phyloP scores from a whole-genome alignment of 495 filamentous ascomycete species.

The Lepidopterella palustris region DNA sequence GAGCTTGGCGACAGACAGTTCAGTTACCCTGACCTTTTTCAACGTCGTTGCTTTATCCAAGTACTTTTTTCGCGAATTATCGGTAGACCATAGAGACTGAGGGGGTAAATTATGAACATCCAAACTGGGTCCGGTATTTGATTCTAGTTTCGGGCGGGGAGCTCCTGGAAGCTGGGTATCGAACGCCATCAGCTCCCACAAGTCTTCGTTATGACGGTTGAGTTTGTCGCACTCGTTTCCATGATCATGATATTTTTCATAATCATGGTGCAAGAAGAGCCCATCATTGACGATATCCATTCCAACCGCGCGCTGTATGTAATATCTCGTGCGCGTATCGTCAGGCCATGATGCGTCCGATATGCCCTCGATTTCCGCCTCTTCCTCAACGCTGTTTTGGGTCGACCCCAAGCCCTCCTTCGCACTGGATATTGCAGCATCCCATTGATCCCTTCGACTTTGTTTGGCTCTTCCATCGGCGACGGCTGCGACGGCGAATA shows the following conservation, averaged over 20 bases:
- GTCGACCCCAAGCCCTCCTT: slow-evolving; percentile 36
- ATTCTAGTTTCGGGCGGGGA: slow-evolving; percentile 16
- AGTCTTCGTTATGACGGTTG: slow-evolving; percentile 6
- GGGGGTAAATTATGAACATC: slow-evolving; percentile 26
- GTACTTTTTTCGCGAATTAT: slow-evolving; percentile 15
- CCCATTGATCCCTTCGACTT: slow-evolving; percentile 55
- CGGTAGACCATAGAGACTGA: slow-evolving; percentile 32
- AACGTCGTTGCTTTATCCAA: slow-evolving; percentile 13
- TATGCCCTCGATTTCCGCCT: neutral
- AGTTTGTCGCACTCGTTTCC: slow-evolving; percentile 5
- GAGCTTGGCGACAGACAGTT: slow-evolving; percentile 26
- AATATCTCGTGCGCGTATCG: neutral
- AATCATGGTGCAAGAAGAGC: neutral
- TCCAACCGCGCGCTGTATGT: neutral
- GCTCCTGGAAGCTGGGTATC: slow-evolving; percentile 15
- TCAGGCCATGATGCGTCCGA: neutral
- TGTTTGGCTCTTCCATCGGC: slow-evolving; percentile 60
- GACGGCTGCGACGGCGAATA: slow-evolving; percentile 64
- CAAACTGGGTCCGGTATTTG: slow-evolving; percentile 31
- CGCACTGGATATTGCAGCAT: slow-evolving; percentile 48
- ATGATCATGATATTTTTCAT: neutral
- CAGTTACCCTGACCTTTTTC: slow-evolving; percentile 31
- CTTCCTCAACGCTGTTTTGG: neutral
- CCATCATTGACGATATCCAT: neutral
- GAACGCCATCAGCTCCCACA: slow-evolving; percentile 12